These are phyloP conservation scores for Graphiopsis chlorocephala DNA, from an alignment of 2,329 filamentous ascomycete species.

Conservation along the genomic window DNA sequence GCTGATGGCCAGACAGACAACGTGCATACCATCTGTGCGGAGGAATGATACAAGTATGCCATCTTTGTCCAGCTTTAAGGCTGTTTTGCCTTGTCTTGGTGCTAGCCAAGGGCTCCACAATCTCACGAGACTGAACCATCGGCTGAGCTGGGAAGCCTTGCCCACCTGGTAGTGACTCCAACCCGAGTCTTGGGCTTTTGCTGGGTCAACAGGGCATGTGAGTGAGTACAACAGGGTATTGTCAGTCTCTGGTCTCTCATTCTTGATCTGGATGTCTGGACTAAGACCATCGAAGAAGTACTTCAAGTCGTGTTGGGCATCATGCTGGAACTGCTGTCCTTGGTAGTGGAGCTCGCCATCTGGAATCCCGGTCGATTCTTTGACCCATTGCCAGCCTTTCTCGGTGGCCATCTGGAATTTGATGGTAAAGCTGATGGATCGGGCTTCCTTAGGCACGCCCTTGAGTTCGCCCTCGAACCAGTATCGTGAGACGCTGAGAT, in stretches of 20 bases:
- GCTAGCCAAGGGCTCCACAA: slow-evolving; percentile 82
- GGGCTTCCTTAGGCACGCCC: slow-evolving; percentile 43
- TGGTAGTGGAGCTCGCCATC: slow-evolving; percentile 64
- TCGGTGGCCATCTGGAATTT: slow-evolving; percentile 59
- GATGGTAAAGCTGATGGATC: slow-evolving; percentile 63
- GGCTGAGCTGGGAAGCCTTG: slow-evolving; percentile 60
- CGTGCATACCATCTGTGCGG: slow-evolving; percentile 65
- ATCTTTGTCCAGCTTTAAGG: slow-evolving; percentile 71
- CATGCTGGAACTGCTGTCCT: slow-evolving; percentile 24
- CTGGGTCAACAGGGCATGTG: slow-evolving; percentile 53
- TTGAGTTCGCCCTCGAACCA: slow-evolving; percentile 56
- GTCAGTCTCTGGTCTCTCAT: slow-evolving; percentile 63
- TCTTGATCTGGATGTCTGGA: slow-evolving; percentile 52
- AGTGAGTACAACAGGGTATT: slow-evolving; percentile 70
- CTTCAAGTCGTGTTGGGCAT: slow-evolving; percentile 43
- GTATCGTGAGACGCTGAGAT: slow-evolving; percentile 33
- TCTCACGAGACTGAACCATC: slow-evolving; percentile 80
- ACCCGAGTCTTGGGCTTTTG: slow-evolving; percentile 57
- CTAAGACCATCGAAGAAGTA: slow-evolving; percentile 60
- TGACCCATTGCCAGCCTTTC: slow-evolving; percentile 67
- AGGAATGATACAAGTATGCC: slow-evolving; percentile 77
- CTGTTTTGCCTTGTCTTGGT: slow-evolving; percentile 73
- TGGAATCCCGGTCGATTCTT: slow-evolving; percentile 59
- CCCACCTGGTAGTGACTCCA: slow-evolving; percentile 60
- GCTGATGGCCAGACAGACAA: slow-evolving; percentile 77